These are phyloP conservation scores for Platanthera guangdongensis DNA, from an alignment of 106 monocot genomes.

Conservation along the genomic window DNA sequence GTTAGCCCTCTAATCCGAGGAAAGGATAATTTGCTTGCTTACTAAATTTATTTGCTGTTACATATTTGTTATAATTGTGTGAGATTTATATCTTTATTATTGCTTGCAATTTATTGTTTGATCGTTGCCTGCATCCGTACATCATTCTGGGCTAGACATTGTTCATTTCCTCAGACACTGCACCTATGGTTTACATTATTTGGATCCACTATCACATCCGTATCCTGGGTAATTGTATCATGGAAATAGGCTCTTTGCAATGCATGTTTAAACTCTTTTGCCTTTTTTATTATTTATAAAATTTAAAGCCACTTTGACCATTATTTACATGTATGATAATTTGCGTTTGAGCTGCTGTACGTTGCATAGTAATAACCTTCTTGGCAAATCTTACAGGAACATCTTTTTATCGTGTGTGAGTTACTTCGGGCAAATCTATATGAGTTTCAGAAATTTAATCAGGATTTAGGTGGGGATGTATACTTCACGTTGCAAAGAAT, in stretches of 20 bases:
- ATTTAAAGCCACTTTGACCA: not conserved
- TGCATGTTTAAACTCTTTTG: not conserved
- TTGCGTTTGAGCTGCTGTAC: not conserved
- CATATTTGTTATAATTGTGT: too few relatives aligned
- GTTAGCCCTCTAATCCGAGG: too few relatives aligned
- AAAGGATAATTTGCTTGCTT: too few relatives aligned
- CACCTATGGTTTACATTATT: too few relatives aligned
- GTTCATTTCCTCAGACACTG: too few relatives aligned
- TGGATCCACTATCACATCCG: too few relatives aligned
- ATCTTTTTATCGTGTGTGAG: constrained; percentile 95
- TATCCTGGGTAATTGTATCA: too few relatives aligned
- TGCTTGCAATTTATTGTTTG: too few relatives aligned
- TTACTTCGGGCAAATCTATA: constrained; percentile 80
- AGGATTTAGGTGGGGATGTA: constrained; percentile 59
- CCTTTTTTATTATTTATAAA: not conserved
- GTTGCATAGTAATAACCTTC: not conserved
- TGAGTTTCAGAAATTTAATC: constrained; percentile 89
- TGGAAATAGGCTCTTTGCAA: not conserved
- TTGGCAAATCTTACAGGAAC: constrained; percentile 48
- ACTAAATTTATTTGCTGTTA: too few relatives aligned
- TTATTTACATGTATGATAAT: not conserved
- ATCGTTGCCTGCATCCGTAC: too few relatives aligned
- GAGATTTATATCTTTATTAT: too few relatives aligned
- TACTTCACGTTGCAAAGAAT: constrained; percentile 79
- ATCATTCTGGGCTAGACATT: too few relatives aligned